Percentiles rank a stretch among this genome's conserved stretches.
Conservation (phyloP, 1,284 basidiomycete genomes). For the Trichosporon ovoides region DNA sequence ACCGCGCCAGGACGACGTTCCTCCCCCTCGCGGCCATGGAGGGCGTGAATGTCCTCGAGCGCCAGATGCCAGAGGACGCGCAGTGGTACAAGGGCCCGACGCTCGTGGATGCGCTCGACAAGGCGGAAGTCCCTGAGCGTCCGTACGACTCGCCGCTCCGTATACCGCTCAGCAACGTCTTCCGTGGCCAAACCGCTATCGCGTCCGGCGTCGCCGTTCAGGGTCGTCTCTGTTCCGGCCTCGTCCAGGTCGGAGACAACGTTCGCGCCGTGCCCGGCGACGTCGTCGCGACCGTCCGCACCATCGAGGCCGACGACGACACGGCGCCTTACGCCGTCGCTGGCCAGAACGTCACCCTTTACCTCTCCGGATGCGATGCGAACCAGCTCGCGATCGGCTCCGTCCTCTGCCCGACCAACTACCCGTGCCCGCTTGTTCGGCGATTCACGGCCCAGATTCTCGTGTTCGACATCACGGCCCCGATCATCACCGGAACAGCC, state of each 20-base stretch:
- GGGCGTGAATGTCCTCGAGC: constrained; percentile 67
- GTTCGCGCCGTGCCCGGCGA: constrained; percentile 86
- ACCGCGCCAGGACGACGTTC: constrained; percentile 69
- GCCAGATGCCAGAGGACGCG: constrained; percentile 29
- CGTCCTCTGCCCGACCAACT: constrained; percentile 72
- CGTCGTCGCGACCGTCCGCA: constrained; percentile 71
- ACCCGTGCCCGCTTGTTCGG: constrained; percentile 67
- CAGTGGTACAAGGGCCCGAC: constrained; percentile 84
- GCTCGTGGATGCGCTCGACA: constrained; percentile 75
- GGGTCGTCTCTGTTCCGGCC: constrained; percentile 79
- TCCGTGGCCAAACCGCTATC: constrained; percentile 73
- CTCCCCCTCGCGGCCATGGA: constrained; percentile 86
- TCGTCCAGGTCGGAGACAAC: constrained; percentile 87
- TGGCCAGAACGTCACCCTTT: constrained; percentile 81
- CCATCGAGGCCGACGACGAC: constrained; percentile 78
- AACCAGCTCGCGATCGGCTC: constrained; percentile 81
- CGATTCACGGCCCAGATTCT: constrained; percentile 82
- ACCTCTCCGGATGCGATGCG: constrained; percentile 76
- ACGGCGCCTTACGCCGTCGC: constrained; percentile 80
- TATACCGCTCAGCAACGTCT: constrained; percentile 90
- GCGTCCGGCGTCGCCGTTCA: constrained; percentile 69
- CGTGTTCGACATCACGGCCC: constrained; percentile 85
- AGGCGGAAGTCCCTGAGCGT: constrained; percentile 71
- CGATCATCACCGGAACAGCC: constrained; percentile 80
- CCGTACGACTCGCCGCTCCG: constrained; percentile 73